phyloP scores from a whole-genome alignment of 1,284 basidiomycete species.

The Ganoderma multipileum region DNA sequence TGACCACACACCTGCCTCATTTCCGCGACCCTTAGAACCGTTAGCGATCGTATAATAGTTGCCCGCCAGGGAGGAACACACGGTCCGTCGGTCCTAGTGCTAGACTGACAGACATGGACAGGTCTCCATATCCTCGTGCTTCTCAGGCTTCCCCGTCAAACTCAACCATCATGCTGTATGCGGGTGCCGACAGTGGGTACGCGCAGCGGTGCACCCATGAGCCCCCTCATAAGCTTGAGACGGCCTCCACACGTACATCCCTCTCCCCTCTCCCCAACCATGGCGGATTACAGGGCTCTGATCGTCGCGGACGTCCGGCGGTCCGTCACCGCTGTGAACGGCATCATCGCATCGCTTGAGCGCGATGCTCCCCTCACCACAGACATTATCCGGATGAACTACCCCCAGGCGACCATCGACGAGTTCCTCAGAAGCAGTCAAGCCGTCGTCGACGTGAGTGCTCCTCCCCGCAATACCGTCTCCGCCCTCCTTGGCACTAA shows the following conservation, averaged over 20 bases:
- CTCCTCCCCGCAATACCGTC: too few relatives aligned
- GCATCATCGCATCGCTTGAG: slow-evolving; percentile 11
- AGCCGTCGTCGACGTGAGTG: slow-evolving; percentile 7
- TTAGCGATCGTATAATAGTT: too few relatives aligned
- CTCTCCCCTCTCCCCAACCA: background rate
- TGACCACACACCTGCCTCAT: too few relatives aligned
- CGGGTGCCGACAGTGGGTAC: background rate
- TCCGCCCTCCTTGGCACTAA: background rate
- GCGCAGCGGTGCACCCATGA: background rate
- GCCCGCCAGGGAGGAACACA: too few relatives aligned
- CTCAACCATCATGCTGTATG: background rate
- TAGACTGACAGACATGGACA: background rate
- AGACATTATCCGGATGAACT: slow-evolving; percentile 15
- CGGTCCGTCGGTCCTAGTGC: too few relatives aligned
- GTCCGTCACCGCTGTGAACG: slow-evolving; percentile 11
- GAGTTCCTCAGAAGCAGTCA: slow-evolving; percentile 8
- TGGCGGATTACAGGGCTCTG: background rate
- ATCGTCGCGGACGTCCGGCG: slow-evolving; percentile 8
- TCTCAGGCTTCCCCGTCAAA: background rate
- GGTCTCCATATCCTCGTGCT: background rate
- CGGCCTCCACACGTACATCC: background rate
- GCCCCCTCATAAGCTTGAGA: background rate
- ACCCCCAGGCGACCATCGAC: slow-evolving; percentile 8
- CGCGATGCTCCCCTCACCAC: slow-evolving; percentile 6
- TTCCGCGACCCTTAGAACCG: too few relatives aligned